Evolutionary conservation across 2,329 filamentous ascomycete species (phyloP), one percentile per base, ranked within the genome.

Genomic region (Alternaria sp.): DNA sequence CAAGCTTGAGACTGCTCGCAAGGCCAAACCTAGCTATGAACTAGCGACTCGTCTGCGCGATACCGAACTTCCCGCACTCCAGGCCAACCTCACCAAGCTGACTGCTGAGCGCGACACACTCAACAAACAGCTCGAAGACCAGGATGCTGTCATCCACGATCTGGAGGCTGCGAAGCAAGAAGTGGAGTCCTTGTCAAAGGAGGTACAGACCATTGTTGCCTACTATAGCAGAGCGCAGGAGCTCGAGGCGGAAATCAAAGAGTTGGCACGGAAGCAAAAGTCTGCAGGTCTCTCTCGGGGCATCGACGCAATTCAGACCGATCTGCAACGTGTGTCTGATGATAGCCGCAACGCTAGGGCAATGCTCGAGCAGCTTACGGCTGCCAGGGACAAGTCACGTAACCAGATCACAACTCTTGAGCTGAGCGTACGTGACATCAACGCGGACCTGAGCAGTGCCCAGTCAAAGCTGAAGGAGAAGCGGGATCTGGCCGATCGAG

Each of bases 381-480:
- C 81, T 12, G 92, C 96, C 32, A 89, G 88, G 68, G 92, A 97
- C 68, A 88, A 91, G 43, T 86, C 88, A 57, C 89, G 89, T 61
- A 88, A 88, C 66, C 83, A 88, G 36, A 86, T 96, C 59, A 91
- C 86, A 66, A 83, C 85, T 15, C 83, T 96, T 25, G 93, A 97
- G 79, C 84, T 96, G 5, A 90, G 96, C 74, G 86, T 89, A 62
- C 90, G 91, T 72, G 91, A 96, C 78, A 83, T 92, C 44, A 88
- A 86, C 63, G 91, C 90, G 74, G 91, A 91, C 67, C 85, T 97
- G 55, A 90, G 86, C 70, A 87, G 87, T 56, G 88, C 91, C 2
- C 85, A 87, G 51, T 90, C 91, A 62, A 89, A 94, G 72, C 84
- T 98, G 25, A 93, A 96, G 77, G 93, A 92, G 80, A 97, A 94